phyloP scores from a whole-genome alignment of 306 rosid genomes.

The Arachis stenosperma region DNA sequence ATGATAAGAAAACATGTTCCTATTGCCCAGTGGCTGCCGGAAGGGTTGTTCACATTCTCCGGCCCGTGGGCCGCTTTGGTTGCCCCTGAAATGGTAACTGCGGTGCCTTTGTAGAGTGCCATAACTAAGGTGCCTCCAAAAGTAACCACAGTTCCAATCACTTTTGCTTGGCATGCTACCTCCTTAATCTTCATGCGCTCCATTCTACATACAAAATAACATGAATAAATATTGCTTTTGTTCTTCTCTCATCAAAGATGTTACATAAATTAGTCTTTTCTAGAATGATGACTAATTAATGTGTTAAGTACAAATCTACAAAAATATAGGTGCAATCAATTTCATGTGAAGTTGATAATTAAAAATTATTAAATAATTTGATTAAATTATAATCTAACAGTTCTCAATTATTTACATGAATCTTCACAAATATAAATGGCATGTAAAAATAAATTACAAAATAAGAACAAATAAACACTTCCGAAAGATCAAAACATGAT shows the following conservation, averaged over 20 bases:
- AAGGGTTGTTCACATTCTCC: slow-evolving; percentile 33
- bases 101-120: slow-evolving; percentile 84
- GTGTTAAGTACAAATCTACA: too few relatives aligned
- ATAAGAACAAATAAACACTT: too few relatives aligned
- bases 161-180: slow-evolving; percentile 66
- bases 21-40: slow-evolving; percentile 48
- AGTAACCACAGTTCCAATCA: slow-evolving; percentile 70
- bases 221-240: not conserved
- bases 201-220: slow-evolving; percentile 41
- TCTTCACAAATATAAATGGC: too few relatives aligned
- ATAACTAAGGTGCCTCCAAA: slow-evolving; percentile 79
- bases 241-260: not conserved
- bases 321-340: too few relatives aligned
- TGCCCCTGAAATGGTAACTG: slow-evolving; percentile 30
- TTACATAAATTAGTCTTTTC: too few relatives aligned
- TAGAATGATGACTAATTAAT: too few relatives aligned
- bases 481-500: too few relatives aligned
- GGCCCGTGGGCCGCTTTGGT: slow-evolving; percentile 7
- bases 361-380: too few relatives aligned
- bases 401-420: too few relatives aligned
- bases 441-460: too few relatives aligned
- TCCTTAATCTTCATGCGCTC: slow-evolving; percentile 70
- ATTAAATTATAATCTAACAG: too few relatives aligned
- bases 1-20: slow-evolving; percentile 67
- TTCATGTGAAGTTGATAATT: too few relatives aligned